Evolutionary conservation across 1,284 basidiomycete species (phyloP), one percentile per base, ranked within the genome.

Genomic region (Acaromyces ingoldii): DNA sequence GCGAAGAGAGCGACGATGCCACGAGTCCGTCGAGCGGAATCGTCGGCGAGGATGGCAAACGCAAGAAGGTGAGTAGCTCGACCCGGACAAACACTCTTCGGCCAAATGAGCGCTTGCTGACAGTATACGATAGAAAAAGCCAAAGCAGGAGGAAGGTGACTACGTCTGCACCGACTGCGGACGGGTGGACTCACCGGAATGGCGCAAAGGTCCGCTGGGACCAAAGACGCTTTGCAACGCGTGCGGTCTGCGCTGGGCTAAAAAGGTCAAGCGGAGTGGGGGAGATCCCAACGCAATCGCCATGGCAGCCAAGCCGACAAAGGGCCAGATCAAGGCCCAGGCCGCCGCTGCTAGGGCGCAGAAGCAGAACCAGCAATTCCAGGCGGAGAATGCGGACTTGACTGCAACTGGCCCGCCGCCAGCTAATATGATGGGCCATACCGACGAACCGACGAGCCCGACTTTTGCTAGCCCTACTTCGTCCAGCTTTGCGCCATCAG

Each of bases 131-230:
- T 19, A 38, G 36, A 49, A 49, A 57, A 68, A 68, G 51, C 58
- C 55, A 13, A 66, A 63, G 46, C 55, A 55, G 40, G 60, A 65
- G 29, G 65, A 70, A n/a, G 61, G 57, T 19, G 70, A 73, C 46
- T 64, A 69, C 39, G 69, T 73, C 40, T 73, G 70, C 51, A 67
- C 65, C 3, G 68, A 71, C 51, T 73, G 70, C 38, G 70, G 70
- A 1, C 59, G 65, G 17, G 64, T 69, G 37, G 67, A 71, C 33
- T 73, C 70, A 31, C 70, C 70, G 24, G 70, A 73, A 54, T 73
- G 70, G 70, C 62, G 70, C 28, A 71, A 71, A 53, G 70, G 70
- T 10, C 70, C 70, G 3, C 42, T 66, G 38, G 70, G 70, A 3
- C 70, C 68, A 47, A 65, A 68, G 56, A 71, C 62, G 48, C 53